Percentiles rank a stretch among this genome's conserved stretches.
phyloP scores from a whole-genome alignment of 306 rosid species.

The Carpinus viminea region DNA sequence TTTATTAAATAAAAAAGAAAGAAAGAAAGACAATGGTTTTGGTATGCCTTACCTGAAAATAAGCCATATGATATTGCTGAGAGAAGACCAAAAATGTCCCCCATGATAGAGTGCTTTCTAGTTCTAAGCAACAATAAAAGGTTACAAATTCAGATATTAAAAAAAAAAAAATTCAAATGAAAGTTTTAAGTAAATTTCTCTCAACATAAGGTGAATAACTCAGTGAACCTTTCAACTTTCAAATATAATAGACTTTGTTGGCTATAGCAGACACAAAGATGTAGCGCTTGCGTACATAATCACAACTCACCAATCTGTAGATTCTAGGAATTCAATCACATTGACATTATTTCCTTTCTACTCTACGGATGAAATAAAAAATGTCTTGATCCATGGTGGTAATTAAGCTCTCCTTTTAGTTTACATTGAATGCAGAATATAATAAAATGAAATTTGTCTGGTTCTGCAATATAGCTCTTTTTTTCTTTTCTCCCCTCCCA shows the following conservation, averaged over 20 bases:
- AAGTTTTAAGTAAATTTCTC: neutral
- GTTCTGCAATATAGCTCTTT: neutral
- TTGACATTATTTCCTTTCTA: neutral
- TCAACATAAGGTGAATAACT: neutral
- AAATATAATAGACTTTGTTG: neutral
- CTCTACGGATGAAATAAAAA: neutral
- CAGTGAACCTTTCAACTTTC: neutral
- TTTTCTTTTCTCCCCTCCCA: neutral
- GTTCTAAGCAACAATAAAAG: conserved; percentile 39
- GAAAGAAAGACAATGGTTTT: neutral
- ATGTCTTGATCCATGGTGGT: neutral
- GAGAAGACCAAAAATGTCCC: conserved; percentile 63
- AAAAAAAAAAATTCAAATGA: neutral
- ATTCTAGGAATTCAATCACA: neutral
- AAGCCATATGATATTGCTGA: conserved; percentile 65
- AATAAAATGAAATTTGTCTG: neutral
- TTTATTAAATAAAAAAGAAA: neutral
- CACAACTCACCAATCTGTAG: neutral
- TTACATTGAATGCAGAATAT: neutral
- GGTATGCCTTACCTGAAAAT: conserved; percentile 50
- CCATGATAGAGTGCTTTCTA: conserved; percentile 50
- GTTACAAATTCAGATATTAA: conserved; percentile 12
- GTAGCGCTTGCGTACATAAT: neutral
- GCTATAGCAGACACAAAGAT: neutral
- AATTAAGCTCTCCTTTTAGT: neutral